phyloP scores from a whole-genome alignment of 805 yeast species.

The Zygosaccharomyces rouxii region DNA sequence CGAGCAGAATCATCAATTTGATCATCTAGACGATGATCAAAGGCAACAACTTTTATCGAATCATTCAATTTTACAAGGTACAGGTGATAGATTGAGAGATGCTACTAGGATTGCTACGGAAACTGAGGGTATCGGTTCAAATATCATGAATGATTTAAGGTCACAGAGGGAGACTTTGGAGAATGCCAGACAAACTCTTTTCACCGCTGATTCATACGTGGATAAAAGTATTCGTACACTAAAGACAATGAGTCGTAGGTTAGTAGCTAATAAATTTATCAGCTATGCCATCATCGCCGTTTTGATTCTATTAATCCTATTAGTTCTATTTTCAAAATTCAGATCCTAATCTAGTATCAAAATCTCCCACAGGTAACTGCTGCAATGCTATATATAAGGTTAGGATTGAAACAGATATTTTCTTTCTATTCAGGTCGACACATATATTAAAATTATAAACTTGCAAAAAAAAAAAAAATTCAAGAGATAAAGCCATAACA shows the following conservation, averaged over 20 bases:
- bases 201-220: slow-evolving; percentile 89
- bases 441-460: neutral
- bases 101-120: slow-evolving; percentile 88
- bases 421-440: neutral
- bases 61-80: slow-evolving; percentile 74
- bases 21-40: slow-evolving; percentile 53
- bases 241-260: slow-evolving; percentile 85
- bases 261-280: slow-evolving; percentile 85
- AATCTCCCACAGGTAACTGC: neutral
- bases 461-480: neutral
- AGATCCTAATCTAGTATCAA: slow-evolving; percentile 28
- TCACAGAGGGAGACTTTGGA: slow-evolving; percentile 90
- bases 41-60: slow-evolving; percentile 75
- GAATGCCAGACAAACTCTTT: slow-evolving; percentile 78
- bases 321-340: slow-evolving; percentile 82
- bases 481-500: neutral
- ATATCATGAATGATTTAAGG: slow-evolving; percentile 79
- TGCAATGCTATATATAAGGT: neutral
- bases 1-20: slow-evolving; percentile 27
- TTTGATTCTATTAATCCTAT: slow-evolving; percentile 69
- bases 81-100: slow-evolving; percentile 78
- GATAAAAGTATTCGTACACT: slow-evolving; percentile 84
- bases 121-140: slow-evolving; percentile 88
- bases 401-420: neutral
- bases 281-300: slow-evolving; percentile 91